phyloP scores from a whole-genome alignment of 176 grass and related monocot species.

The Elymus sibiricus region DNA sequence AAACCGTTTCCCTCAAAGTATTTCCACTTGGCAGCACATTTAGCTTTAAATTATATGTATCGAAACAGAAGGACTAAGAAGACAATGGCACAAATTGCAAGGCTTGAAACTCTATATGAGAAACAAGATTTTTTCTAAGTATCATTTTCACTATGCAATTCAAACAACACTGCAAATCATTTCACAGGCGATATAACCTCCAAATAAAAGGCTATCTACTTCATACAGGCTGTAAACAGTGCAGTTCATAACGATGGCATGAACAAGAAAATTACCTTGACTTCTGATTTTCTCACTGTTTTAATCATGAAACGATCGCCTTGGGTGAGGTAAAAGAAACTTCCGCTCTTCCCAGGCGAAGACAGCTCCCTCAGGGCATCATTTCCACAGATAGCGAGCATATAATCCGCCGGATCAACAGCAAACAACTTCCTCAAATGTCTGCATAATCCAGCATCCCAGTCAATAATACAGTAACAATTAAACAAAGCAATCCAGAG shows the following conservation, averaged over 20 bases:
- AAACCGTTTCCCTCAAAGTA: background rate
- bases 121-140: background rate
- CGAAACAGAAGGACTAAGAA: background rate
- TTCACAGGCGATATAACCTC: background rate
- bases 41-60: background rate
- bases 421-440: slow-evolving; percentile 73
- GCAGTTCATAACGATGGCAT: background rate
- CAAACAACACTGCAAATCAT: background rate
- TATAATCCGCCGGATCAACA: slow-evolving; percentile 82
- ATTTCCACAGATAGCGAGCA: slow-evolving; percentile 79
- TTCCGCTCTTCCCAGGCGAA: slow-evolving; percentile 84
- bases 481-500: background rate
- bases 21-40: background rate
- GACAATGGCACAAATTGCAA: background rate
- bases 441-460: slow-evolving; percentile 27
- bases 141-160: background rate
- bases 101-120: background rate
- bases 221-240: background rate
- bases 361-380: slow-evolving; percentile 77
- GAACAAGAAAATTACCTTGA: slow-evolving; percentile 50
- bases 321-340: slow-evolving; percentile 88
- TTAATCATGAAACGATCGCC: slow-evolving; percentile 90
- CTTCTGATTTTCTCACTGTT: slow-evolving; percentile 87
- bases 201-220: background rate
- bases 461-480: slow-evolving; percentile 18